Evolutionary conservation across 2,329 filamentous ascomycete genomes (phyloP).

Genomic region (Sarocladium oryzae): DNA sequence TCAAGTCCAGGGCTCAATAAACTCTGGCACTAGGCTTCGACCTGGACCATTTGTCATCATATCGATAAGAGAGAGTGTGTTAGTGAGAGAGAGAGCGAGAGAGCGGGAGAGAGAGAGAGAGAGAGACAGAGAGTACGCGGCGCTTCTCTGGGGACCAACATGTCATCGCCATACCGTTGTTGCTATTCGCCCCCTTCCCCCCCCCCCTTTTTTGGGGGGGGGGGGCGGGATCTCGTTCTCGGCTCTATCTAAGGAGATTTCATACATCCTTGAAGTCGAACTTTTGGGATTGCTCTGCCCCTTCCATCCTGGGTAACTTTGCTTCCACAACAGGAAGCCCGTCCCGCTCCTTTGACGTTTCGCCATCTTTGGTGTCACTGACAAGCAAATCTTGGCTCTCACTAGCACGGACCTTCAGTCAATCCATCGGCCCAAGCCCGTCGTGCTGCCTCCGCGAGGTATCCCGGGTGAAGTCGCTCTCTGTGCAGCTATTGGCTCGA

Average conservation of each 20-base stretch:
- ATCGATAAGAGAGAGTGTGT: too few relatives aligned
- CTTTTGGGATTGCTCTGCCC: neutral
- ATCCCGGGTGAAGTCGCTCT: neutral
- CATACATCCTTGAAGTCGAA: neutral
- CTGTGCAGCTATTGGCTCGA: neutral
- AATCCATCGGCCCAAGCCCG: too few relatives aligned
- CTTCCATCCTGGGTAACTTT: neutral
- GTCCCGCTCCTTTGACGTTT: constrained; percentile 5
- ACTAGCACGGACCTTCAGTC: neutral
- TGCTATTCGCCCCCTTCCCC: constrained; percentile 3
- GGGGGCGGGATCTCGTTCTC: too few relatives aligned
- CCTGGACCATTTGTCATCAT: neutral
- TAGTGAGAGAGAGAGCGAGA: too few relatives aligned
- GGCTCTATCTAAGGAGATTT: constrained; percentile 4
- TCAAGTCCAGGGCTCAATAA: neutral
- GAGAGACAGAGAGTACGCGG: neutral
- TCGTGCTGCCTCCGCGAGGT: neutral
- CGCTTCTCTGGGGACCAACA: neutral
- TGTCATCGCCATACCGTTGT: neutral
- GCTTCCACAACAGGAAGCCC: neutral
- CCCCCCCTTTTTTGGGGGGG: too few relatives aligned
- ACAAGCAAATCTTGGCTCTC: neutral
- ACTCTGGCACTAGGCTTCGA: neutral
- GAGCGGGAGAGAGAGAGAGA: too few relatives aligned
- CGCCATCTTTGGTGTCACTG: neutral